Base-by-base conservation (phyloP, 2,329 filamentous ascomycete genomes). In the Colletotrichum sp. region DNA sequence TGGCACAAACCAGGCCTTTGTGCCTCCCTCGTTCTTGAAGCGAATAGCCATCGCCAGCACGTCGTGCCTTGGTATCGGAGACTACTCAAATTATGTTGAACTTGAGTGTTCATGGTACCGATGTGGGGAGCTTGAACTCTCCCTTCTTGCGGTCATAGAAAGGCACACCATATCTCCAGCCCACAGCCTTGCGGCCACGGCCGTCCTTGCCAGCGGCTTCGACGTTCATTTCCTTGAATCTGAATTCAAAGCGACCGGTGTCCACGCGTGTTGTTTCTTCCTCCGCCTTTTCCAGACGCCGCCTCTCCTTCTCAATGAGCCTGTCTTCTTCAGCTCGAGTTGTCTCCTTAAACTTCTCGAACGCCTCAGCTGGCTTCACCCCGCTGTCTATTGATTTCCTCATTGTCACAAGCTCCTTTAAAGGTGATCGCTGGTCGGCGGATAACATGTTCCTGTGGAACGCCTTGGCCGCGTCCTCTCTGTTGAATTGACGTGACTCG, bases 61-160 rank as follows among this genome's bases (percentile, higher is more conserved):
- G 4, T n/a, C 22, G 36, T 29, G 36, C n/a, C 13, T 62, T 19
- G 57, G 32, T 25, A 52, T 19, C 15, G 11, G 13, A 29, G 36
- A 13, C 25, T n/a, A 27, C n/a, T 49, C 11, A 36, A 27, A 62
- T 62, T 22, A n/a, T 39, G n/a, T 32, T 15, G 29, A 63, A 32
- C 49, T 19, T 19, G 19, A 39, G 3, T 22, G 69, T 61, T 87
- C 79, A 91, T 76, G 89, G 90, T 71, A 93, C 91, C 69, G 87
- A 89, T 44, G 90, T 93, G 27, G 93, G 92, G 81, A 94, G 94
- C 88, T 94, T 94, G 85, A 93, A 84, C 82, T 90, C 81, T n/a
- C 91, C 92, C 79, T 89, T 90, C 84, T 89, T 90, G 72, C 93
- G 88, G 81, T 94, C 93, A 80, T 91, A 87, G 78, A 88, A 87